Base-by-base conservation (phyloP, 2,329 filamentous ascomycete species). In the Pleurostoma richardsiae region DNA sequence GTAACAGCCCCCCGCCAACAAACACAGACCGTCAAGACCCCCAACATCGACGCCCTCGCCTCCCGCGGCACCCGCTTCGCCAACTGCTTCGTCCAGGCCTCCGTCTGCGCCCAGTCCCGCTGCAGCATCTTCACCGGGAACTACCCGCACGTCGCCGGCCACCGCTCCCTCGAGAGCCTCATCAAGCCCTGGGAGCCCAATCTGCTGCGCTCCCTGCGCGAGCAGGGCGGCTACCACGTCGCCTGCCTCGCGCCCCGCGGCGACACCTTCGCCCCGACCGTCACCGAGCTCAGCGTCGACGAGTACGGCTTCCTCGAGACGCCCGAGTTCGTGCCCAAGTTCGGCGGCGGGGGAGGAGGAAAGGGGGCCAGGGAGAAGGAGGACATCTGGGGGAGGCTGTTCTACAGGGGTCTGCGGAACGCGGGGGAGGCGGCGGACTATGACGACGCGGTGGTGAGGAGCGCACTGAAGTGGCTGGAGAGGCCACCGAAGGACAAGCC, bases 171-270 rank as follows among this genome's bases (percentile, higher is more conserved):
- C 4, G 61, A 74, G 19, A 73, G 72, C 36, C 60, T 75, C 6
- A 66, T 75, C 51, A 74, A 74, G 50, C 70, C 71, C 1, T 71
- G 69, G 69, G 71, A 75, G 50, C 69, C 68, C 2, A 75, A 75
- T 42, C 43, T 75, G 2, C 72, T 75, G 49, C 64, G 69, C 6
- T 64, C 57, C 3, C 49, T 74, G 19, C 38, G 42, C 10, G 71
- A 70, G 43, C 70, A 73, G 39, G 52, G 55, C 0, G 72, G 71
- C 0, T 75, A 75, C 44, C 72, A 76, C 42, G 63, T 74, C 6
- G 70, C 70, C 0, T 74, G 63, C 36, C 63, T 74, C 4, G 63
- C 67, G 1, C 68, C 70, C 0, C 52, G 68, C 4, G 69, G 68
- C 0, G 65, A 74, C 48, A 66, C 62, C 0, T 75, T 72, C 49